Conservation (phyloP, 805 yeast genomes). For the Candida chilensis region DNA sequence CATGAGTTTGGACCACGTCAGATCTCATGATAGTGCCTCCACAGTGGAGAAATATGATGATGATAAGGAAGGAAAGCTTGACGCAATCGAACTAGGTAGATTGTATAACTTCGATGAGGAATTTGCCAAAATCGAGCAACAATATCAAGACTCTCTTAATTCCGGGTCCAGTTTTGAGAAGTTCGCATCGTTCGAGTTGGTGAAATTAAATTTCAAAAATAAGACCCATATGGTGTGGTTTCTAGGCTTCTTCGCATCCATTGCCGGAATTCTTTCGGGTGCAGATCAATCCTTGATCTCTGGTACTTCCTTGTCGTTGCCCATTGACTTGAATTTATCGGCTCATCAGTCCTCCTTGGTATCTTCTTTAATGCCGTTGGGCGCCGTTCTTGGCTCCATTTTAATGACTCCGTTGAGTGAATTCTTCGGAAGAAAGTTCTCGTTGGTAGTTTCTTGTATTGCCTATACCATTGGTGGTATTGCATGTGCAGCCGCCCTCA, state of each 20-base stretch:
- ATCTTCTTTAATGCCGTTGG: constrained; percentile 57
- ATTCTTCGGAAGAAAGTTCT: constrained; percentile 42
- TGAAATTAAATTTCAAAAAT: constrained; percentile 30
- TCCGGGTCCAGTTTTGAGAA: constrained; percentile 26
- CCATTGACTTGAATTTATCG: constrained; percentile 25
- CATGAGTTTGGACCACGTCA: too few relatives aligned
- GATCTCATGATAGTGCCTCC: constrained; percentile 8
- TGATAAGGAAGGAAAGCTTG: constrained; percentile 13
- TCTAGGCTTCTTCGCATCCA: constrained; percentile 49
- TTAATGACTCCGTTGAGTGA: constrained; percentile 51
- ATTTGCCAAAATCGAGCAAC: constrained; percentile 19
- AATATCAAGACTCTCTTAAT: constrained; percentile 16
- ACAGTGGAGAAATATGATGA: constrained; percentile 10
- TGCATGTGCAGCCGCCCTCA: constrained; percentile 42
- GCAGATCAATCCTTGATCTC: constrained; percentile 59
- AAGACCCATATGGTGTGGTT: constrained; percentile 35
- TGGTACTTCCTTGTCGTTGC: constrained; percentile 51
- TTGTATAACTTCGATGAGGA: constrained; percentile 23
- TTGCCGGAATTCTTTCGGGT: constrained; percentile 60
- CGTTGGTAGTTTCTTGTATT: constrained; percentile 47
- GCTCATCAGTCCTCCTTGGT: constrained; percentile 40
- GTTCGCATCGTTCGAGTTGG: constrained; percentile 21
- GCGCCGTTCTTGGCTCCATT: constrained; percentile 57
- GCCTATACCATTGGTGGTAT: constrained; percentile 56
- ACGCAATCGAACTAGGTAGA: constrained; percentile 12